Conservation (phyloP, 1,284 basidiomycete genomes). For the Inonotus hispidus region DNA sequence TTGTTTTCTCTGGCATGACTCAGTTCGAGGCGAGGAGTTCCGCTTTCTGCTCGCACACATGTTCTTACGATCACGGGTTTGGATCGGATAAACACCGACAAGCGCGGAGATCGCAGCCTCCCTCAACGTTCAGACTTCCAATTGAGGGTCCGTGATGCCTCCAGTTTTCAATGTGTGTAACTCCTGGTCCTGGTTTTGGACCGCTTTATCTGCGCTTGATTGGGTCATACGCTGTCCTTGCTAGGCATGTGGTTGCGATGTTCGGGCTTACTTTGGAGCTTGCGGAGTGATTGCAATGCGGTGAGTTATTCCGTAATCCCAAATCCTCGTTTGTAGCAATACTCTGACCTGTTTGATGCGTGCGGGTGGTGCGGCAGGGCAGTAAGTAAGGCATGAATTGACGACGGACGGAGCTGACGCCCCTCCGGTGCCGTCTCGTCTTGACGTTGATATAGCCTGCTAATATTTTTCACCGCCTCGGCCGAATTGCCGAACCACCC, state of each 20-base stretch:
- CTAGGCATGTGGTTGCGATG: no score
- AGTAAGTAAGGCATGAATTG: background rate
- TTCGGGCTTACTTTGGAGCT: background rate
- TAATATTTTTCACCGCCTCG: background rate
- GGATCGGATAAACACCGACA: background rate
- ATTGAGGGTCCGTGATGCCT: background rate
- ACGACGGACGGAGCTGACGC: background rate
- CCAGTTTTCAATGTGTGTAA: background rate
- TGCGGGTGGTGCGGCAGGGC: no score
- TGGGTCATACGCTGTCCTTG: background rate
- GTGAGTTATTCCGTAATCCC: background rate
- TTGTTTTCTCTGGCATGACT: background rate
- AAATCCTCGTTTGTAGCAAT: background rate
- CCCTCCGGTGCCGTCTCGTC: background rate
- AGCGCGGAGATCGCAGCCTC: background rate
- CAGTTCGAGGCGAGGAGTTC: no score
- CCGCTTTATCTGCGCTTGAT: background rate
- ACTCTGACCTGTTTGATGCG: no score
- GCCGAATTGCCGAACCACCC: background rate
- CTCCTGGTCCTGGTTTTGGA: no score
- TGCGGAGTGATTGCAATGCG: background rate
- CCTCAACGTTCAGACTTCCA: background rate
- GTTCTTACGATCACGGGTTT: background rate
- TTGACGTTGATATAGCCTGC: background rate
- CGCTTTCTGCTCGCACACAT: background rate